Conservation (phyloP, 192 early-diverging fungal genomes). For the Coemansia sp. region DNA sequence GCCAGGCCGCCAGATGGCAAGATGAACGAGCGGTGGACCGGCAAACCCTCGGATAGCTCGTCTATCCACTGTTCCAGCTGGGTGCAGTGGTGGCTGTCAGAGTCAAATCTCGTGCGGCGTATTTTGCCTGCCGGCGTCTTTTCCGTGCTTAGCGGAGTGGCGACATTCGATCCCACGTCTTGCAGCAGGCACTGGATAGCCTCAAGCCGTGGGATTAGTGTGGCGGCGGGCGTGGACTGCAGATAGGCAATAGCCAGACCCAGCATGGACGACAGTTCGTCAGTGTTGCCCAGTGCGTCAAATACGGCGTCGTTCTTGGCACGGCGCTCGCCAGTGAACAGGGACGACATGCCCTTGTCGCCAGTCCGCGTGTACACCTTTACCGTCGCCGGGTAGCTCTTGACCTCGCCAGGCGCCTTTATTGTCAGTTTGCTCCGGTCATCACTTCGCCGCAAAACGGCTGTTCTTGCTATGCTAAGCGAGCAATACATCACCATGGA, state of each 20-base stretch:
- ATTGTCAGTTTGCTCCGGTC: background rate
- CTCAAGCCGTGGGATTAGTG: conserved; percentile 32
- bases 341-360: conserved; percentile 85
- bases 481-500: background rate
- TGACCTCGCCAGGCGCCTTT: conserved; percentile 40
- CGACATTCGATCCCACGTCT: conserved; percentile 89
- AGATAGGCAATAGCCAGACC: conserved; percentile 49
- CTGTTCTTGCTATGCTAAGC: background rate
- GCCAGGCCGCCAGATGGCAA: conserved; percentile 87
- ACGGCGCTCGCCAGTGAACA: conserved; percentile 90
- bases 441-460: background rate
- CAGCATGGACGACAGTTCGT: conserved; percentile 72
- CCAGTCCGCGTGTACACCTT: conserved; percentile 78
- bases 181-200: conserved; percentile 89
- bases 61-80: conserved; percentile 87
- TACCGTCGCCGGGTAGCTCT: conserved; percentile 10
- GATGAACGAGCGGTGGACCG: conserved; percentile 79
- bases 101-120: conserved; percentile 75
- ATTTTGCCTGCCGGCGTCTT: conserved; percentile 51
- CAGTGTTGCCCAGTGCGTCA: conserved; percentile 86
- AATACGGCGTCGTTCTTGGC: conserved; percentile 84
- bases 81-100: conserved; percentile 56
- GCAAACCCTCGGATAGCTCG: conserved; percentile 63
- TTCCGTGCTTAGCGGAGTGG: conserved; percentile 70
- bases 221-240: background rate